Conservation (phyloP, 2,329 filamentous ascomycete species). For the Phaeomoniella chlamydospora region DNA sequence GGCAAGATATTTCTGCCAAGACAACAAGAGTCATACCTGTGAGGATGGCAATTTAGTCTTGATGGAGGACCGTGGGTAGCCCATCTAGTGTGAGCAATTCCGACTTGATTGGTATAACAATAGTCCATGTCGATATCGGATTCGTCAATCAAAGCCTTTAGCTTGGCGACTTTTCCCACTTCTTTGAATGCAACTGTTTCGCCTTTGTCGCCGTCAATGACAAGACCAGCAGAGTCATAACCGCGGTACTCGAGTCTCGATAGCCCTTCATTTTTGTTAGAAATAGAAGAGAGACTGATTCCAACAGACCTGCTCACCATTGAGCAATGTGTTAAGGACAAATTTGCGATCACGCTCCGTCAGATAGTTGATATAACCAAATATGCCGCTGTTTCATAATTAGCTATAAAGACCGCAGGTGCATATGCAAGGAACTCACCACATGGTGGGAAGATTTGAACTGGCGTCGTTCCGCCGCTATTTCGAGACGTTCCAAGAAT, state of each 20-base stretch:
- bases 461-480: constrained; percentile 3
- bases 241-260: constrained; percentile 95
- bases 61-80: constrained; percentile 93
- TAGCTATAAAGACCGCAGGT: not conserved
- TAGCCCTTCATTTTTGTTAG: constrained; percentile 47
- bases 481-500: not conserved
- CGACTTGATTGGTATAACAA: constrained; percentile 93
- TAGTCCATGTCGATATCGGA: constrained; percentile 73
- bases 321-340: constrained; percentile 90
- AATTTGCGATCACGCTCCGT: constrained; percentile 97
- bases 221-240: constrained; percentile 94
- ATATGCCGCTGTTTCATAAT: constrained; percentile 58
- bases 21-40: constrained; percentile 51
- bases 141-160: constrained; percentile 82
- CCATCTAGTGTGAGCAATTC: constrained; percentile 98
- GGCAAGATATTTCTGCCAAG: constrained; percentile 8
- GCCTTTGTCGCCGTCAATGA: constrained; percentile 96
- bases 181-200: constrained; percentile 97
- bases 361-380: constrained; percentile 98
- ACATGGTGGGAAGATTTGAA: not conserved
- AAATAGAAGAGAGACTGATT: constrained; percentile 6
- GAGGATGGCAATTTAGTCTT: constrained; percentile 92
- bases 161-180: constrained; percentile 95
- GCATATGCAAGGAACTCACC: not conserved
- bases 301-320: constrained; percentile 64